phyloP scores from a whole-genome alignment of 1,284 basidiomycete species.

The Lentinula novae-zelandiae region DNA sequence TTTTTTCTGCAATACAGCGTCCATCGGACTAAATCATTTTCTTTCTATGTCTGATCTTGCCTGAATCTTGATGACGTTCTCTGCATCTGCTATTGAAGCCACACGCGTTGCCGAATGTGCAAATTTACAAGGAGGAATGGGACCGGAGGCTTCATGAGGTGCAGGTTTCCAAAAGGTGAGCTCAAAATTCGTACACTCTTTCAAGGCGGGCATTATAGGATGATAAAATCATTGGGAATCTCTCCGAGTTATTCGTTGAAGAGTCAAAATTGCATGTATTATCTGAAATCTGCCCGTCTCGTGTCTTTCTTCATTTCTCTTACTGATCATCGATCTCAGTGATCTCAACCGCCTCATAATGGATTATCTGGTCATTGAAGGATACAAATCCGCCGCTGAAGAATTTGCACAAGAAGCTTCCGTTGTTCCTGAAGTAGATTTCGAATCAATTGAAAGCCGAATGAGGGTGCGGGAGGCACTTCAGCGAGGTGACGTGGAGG shows the following conservation, averaged over 20 bases:
- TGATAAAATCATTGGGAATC: conserved; percentile 81
- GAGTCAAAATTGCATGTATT: conserved; percentile 74
- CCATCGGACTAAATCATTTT: not conserved
- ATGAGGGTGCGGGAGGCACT: conserved; percentile 94
- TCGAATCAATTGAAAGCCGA: conserved; percentile 88
- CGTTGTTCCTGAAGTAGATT: conserved; percentile 74
- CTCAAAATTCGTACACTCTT: conserved; percentile 21
- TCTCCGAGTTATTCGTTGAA: conserved; percentile 70
- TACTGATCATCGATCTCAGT: conserved; percentile 36
- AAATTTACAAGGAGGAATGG: conserved; percentile 73
- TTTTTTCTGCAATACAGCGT: not conserved
- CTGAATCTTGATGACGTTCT: not conserved
- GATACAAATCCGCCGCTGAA: conserved; percentile 94
- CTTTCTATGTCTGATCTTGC: not conserved
- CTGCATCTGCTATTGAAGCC: conserved; percentile 31
- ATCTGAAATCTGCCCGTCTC: conserved; percentile 50
- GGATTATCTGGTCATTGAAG: conserved; percentile 98
- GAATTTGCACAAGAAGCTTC: conserved; percentile 90
- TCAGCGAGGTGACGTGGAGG: conserved; percentile 91
- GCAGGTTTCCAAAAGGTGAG: conserved; percentile 75
- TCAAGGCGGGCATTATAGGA: conserved; percentile 32
- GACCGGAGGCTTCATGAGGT: conserved; percentile 72
- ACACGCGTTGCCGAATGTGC: not conserved
- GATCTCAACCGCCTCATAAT: conserved; percentile 96
- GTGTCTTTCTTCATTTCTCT: conserved; percentile 27